phyloP scores from a whole-genome alignment of 345 rosid genomes.

The Theobroma cacao region DNA sequence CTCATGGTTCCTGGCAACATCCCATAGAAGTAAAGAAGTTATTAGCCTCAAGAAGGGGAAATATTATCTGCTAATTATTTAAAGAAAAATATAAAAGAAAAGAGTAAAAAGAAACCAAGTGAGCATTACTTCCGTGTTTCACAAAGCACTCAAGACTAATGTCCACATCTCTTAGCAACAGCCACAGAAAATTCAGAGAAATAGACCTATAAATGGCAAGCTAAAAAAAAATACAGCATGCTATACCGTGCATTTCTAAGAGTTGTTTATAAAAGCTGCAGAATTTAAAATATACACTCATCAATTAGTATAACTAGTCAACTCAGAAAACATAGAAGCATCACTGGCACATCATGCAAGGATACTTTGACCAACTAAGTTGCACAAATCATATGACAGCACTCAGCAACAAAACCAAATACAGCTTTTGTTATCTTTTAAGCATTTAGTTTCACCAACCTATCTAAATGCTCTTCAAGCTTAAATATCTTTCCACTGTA shows the following conservation, averaged over 20 bases:
- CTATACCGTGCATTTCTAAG: not conserved
- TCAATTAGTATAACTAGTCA: not conserved
- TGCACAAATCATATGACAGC: not conserved
- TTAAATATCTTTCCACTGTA: constrained; percentile 71
- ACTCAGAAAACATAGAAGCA: not conserved
- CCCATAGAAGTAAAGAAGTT: not conserved
- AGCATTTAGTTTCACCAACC: constrained; percentile 37
- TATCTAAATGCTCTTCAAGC: constrained; percentile 84
- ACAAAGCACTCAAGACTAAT: not conserved
- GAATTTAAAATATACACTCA: not conserved
- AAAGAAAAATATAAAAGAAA: too few relatives aligned
- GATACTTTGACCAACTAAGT: not conserved
- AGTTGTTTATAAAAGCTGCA: not conserved
- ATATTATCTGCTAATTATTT: not conserved
- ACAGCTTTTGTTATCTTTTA: not conserved
- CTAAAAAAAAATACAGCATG: too few relatives aligned
- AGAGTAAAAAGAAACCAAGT: not conserved
- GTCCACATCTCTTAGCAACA: not conserved
- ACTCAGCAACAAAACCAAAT: not conserved
- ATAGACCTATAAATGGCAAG: not conserved
- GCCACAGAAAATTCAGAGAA: not conserved
- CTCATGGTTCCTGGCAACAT: not conserved
- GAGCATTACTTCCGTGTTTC: not conserved
- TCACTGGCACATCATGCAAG: not conserved
- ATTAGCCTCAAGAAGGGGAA: not conserved